These are phyloP conservation scores for Allomyces macrogynus DNA, from an alignment of 192 early-diverging fungal species.

Conservation along the genomic window DNA sequence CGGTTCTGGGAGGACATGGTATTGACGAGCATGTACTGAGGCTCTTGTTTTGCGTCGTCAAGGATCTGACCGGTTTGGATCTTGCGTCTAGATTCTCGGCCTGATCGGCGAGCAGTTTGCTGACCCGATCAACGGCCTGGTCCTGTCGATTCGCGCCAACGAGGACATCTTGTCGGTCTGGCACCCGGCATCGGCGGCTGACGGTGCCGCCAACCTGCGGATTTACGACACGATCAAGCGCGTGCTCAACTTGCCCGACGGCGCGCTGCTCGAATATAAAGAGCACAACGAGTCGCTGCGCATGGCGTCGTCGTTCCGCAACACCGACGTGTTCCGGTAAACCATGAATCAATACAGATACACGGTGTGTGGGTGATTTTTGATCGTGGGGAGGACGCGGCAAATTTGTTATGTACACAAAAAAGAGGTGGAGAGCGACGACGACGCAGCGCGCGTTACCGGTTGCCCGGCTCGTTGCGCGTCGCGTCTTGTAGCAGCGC, in stretches of 20 bases:
- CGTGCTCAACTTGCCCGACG: slow-evolving; percentile 61
- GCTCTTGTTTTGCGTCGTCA: not conserved
- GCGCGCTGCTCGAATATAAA: slow-evolving; percentile 88
- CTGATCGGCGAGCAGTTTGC: slow-evolving; percentile 82
- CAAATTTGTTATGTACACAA: too few species aligned
- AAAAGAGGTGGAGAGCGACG: too few species aligned
- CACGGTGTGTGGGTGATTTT: too few species aligned
- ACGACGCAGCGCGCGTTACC: not conserved
- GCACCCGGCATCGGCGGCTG: slow-evolving; percentile 23
- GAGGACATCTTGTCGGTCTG: slow-evolving; percentile 92
- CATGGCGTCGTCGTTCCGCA: slow-evolving; percentile 70
- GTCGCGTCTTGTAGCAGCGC: slow-evolving; percentile 93
- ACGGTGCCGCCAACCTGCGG: not conserved
- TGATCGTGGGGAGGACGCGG: too few species aligned
- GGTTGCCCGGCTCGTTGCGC: slow-evolving; percentile 47
- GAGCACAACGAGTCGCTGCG: slow-evolving; percentile 71
- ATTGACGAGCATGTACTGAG: not conserved
- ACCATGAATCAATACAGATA: too few species aligned
- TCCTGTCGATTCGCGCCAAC: slow-evolving; percentile 73
- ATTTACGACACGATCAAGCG: slow-evolving; percentile 68
- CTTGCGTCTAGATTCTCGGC: slow-evolving; percentile 29
- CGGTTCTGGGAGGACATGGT: slow-evolving; percentile 80
- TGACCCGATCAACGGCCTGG: slow-evolving; percentile 77
- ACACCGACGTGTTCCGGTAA: slow-evolving; percentile 41
- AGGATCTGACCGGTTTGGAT: not conserved